A percentile compares a stretch with the other conserved stretches of the same genome.
Evolutionary conservation across 2,329 filamentous ascomycete species (phyloP).

Genomic region (Cordyceps javanica): DNA sequence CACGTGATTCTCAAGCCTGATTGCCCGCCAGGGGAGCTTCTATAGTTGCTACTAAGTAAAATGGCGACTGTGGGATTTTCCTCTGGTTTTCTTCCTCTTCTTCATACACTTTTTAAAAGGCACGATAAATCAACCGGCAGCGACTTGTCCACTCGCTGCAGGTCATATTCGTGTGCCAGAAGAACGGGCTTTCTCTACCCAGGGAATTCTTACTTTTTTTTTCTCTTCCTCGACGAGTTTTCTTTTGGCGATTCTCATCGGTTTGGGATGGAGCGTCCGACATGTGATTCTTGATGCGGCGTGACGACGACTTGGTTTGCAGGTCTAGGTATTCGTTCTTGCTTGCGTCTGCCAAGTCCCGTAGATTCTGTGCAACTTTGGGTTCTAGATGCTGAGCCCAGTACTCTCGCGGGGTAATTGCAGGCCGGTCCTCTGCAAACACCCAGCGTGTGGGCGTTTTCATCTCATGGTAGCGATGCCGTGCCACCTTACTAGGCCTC

Average conservation of each 20-base stretch:
- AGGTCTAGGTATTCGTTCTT: background rate
- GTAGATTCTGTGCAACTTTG: background rate
- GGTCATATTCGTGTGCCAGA: constrained; percentile 60
- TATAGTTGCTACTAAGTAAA: too few relatives aligned
- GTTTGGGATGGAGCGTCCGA: constrained; percentile 13
- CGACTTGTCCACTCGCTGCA: constrained; percentile 43
- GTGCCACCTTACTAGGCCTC: background rate
- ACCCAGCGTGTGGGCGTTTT: background rate
- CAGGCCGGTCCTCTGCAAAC: background rate
- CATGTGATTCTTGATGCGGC: constrained; percentile 1
- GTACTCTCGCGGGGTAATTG: background rate
- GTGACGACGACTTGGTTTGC: background rate
- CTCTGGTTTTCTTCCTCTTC: constrained; percentile 18
- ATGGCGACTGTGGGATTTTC: background rate
- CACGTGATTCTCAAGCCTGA: constrained; percentile 24
- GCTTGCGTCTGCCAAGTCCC: background rate
- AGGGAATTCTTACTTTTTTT: background rate
- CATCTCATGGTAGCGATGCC: background rate
- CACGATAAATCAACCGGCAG: constrained; percentile 58
- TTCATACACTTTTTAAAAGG: constrained; percentile 40
- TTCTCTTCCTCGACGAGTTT: constrained; percentile 13
- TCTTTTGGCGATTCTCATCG: constrained; percentile 6
- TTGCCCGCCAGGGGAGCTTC: too few relatives aligned
- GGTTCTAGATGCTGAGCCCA: background rate
- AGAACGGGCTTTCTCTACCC: constrained; percentile 25